phyloP scores from a whole-genome alignment of 306 rosid species.

The cucumber (Cucumis sativus) region DNA sequence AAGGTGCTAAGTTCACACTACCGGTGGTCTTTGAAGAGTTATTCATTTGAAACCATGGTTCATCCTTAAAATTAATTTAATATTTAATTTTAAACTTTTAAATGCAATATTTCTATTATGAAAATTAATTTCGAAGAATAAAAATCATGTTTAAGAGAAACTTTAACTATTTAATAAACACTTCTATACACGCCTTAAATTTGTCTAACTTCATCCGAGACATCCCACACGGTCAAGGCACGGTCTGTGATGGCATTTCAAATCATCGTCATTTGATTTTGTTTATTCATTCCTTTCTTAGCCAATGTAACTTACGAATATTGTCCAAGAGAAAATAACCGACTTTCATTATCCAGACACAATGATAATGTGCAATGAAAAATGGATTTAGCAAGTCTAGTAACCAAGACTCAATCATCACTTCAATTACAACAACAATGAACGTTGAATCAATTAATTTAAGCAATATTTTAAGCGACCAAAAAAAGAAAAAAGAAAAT shows the following conservation, averaged over 20 bases:
- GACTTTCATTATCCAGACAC: neutral
- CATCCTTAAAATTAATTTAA: too few relatives aligned
- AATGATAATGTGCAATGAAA: neutral
- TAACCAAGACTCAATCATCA: neutral
- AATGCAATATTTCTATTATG: too few relatives aligned
- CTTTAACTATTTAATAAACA: too few relatives aligned
- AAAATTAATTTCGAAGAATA: too few relatives aligned
- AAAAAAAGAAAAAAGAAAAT: too few relatives aligned
- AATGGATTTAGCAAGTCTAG: neutral
- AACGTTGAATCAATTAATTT: too few relatives aligned
- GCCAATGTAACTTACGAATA: neutral
- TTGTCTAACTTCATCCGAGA: neutral
- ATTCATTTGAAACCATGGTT: too few relatives aligned
- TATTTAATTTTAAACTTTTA: too few relatives aligned
- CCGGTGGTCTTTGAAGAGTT: too few relatives aligned
- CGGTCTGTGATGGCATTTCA: neutral
- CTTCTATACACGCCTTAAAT: too few relatives aligned
- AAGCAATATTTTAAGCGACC: neutral
- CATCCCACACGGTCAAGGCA: neutral
- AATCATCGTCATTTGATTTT: neutral
- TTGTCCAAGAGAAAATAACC: neutral
- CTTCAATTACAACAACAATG: neutral
- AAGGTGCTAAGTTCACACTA: slow-evolving; percentile 32
- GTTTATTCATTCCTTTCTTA: neutral
- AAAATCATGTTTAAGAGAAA: too few relatives aligned